Base-by-base conservation (phyloP, 208 protist species). In the Leishmania gerbilli region DNA sequence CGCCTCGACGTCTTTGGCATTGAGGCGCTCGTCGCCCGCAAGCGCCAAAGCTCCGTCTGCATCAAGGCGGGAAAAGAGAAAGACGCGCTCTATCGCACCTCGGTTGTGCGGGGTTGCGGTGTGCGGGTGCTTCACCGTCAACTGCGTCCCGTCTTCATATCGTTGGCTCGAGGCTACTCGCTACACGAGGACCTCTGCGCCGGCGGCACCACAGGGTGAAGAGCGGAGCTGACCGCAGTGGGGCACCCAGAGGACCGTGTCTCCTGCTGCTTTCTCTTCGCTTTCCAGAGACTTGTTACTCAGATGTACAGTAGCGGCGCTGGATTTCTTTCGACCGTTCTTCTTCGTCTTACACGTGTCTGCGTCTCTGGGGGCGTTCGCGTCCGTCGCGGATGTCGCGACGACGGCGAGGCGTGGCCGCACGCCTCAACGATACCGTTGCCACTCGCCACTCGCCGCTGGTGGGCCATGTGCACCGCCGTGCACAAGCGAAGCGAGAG, bases 1-100 rank as follows among this genome's bases (percentile, higher is more conserved):
- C 56, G 65, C 53, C 85, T 82, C 42, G 92, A 95, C 75, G 86
- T 93, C 17, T 93, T 95, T 69, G 90, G 90, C 9, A 81, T 88
- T 40, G 92, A 95, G 82, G 51, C 90, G 15, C 58, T 93, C 40
- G 79, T 95, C 31, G 76, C 88, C 15, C 77, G 87, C 5, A 82
- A 87, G 45, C 62, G 77, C 37, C 85, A 86, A 62, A 95, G 87
- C 79, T 95, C 91, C 37, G 91, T 95, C 8, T 60, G 82, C 51
- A 84, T 95, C 56, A 82, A 87, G 58, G 88, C 88, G 1, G 83
- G 79, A 17, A 84, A 78, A 64, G 89, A 86, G 27, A 84, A 78
- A 58, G 62, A 77, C 13, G 37, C 34, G 1, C 6, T 58, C 19
- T 88, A 88, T 56, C 71, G 69, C 21, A 72, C 79, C 60, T 31